Evolutionary conservation across 73 alveolate genomes (phyloP).

Genomic region (Paramecium caudatum): DNA sequence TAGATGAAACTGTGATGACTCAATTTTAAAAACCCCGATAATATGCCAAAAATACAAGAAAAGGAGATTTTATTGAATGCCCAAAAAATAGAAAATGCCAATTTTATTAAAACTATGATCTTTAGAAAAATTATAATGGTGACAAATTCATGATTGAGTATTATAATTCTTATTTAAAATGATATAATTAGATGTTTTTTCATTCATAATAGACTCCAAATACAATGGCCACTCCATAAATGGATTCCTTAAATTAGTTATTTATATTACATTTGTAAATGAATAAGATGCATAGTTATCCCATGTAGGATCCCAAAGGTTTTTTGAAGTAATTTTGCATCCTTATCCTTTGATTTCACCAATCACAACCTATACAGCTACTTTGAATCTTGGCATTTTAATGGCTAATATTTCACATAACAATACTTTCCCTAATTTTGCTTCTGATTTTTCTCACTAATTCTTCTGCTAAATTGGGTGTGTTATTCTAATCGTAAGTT

Average conservation of each 20-base stretch:
- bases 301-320: constrained; percentile 61
- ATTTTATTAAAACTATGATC: constrained; percentile 44
- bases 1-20: neutral
- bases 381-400: constrained; percentile 65
- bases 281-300: constrained; percentile 61
- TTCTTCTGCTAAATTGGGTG: constrained; percentile 34
- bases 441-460: constrained; percentile 4
- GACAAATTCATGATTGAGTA: constrained; percentile 34
- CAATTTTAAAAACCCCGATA: neutral
- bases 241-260: neutral
- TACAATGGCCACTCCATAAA: constrained; percentile 57
- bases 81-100: constrained; percentile 19
- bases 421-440: constrained; percentile 45
- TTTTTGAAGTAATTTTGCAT: constrained; percentile 30
- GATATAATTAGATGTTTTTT: too few species aligned
- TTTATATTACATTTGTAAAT: constrained; percentile 10
- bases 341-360: constrained; percentile 69
- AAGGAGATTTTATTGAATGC: constrained; percentile 24
- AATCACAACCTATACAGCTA: neutral
- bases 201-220: constrained; percentile 69
- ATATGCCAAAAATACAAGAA: constrained; percentile 32
- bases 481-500: constrained; percentile 34
- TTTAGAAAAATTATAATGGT: neutral
- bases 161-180: too few species aligned
- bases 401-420: neutral